Conservation (phyloP, 805 yeast genomes). For the Kuraishia capsulata region DNA sequence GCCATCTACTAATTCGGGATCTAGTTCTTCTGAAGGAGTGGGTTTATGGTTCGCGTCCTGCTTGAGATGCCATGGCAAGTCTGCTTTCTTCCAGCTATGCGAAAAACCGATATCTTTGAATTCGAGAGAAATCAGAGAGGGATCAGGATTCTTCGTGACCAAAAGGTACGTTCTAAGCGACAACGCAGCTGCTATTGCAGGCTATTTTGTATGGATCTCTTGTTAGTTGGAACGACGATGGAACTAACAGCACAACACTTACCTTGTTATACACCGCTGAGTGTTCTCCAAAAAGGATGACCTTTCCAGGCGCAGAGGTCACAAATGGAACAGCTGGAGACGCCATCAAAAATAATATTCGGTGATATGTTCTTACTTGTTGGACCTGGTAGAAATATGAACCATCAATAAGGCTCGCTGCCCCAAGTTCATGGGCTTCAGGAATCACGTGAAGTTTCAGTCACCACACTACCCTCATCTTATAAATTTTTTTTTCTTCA, state of each 20-base stretch:
- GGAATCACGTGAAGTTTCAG: no score
- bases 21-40: conserved; percentile 41
- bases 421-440: no score
- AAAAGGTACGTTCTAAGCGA: conserved; percentile 76
- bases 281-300: conserved; percentile 93
- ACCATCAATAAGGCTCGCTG: no score
- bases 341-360: no score
- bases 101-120: conserved; percentile 76
- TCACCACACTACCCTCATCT: no score
- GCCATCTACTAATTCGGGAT: conserved; percentile 46
- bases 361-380: no score
- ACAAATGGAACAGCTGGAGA: conserved; percentile 59
- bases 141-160: conserved; percentile 37
- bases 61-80: conserved; percentile 51
- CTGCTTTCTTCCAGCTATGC: conserved; percentile 51
- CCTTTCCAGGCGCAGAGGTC: conserved; percentile 95
- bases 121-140: conserved; percentile 46
- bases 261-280: conserved; percentile 83
- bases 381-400: no score
- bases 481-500: no score
- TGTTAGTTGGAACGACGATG: no score
- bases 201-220: conserved; percentile 29
- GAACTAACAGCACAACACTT: conserved; percentile 11
- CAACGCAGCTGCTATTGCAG: conserved; percentile 94
- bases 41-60: conserved; percentile 16